Percentiles rank a stretch among this genome's conserved stretches.
Conservation (phyloP, 1,284 basidiomycete species). For the Taiwanofungus camphoratus region DNA sequence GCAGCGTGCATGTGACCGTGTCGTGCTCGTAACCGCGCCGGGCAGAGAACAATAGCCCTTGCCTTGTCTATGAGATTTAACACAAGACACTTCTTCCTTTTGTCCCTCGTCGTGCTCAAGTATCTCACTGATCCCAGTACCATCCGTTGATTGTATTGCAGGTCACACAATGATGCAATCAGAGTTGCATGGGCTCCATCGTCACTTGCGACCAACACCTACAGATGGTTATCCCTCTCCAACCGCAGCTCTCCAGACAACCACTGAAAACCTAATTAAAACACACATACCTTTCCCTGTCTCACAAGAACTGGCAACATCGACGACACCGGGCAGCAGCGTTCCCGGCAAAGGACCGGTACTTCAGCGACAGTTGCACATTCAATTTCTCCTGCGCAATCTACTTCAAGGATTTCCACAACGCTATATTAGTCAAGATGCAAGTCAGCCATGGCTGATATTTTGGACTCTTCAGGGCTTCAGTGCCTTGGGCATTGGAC, state of each 20-base stretch:
- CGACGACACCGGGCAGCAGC: constrained; percentile 9
- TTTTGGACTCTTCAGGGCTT: constrained; percentile 89
- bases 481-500: constrained; percentile 66
- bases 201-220: constrained; percentile 28
- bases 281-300: constrained; percentile 34
- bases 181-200: no score
- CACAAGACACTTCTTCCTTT: no score
- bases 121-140: no score
- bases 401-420: constrained; percentile 72
- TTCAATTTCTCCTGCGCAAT: constrained; percentile 65
- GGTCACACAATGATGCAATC: no score
- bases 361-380: constrained; percentile 55
- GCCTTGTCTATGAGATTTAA: no score
- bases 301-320: constrained; percentile 16
- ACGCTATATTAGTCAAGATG: constrained; percentile 79
- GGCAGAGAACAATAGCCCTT: no score
- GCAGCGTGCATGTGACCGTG: no score
- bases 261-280: constrained; percentile 62
- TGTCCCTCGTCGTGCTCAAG: no score
- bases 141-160: no score
- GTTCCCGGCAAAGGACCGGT: constrained; percentile 12
- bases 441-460: constrained; percentile 88
- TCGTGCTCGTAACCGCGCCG: no score
- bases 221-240: constrained; percentile 56
- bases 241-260: constrained; percentile 60